phyloP scores from a whole-genome alignment of 192 early-diverging fungal species.

The Entomortierella chlamydospora region DNA sequence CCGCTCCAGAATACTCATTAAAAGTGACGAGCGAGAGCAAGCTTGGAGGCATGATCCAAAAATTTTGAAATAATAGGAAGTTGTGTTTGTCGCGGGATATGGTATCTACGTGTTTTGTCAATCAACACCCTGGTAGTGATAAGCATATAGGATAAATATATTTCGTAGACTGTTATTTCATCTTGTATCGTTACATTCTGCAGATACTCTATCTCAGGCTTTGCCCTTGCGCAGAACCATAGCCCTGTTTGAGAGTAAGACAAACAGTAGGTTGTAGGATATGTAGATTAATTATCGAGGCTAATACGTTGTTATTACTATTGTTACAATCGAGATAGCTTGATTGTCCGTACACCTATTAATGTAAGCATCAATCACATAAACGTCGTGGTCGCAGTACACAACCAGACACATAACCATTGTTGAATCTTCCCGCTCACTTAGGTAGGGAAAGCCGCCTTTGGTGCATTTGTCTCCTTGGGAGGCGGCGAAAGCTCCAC shows the following conservation, averaged over 20 bases:
- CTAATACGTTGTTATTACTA: too few relatives aligned
- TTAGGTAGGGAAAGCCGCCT: slow-evolving; percentile 43
- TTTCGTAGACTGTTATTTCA: too few relatives aligned
- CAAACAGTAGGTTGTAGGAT: background rate
- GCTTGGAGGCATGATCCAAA: slow-evolving; percentile 47
- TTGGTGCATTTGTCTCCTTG: slow-evolving; percentile 47
- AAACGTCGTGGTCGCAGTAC: background rate
- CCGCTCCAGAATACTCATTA: slow-evolving; percentile 45
- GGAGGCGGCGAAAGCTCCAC: slow-evolving; percentile 48
- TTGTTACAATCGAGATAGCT: background rate
- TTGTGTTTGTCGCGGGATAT: background rate
- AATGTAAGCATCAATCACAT: slow-evolving; percentile 12
- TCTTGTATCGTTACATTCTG: background rate
- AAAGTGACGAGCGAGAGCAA: slow-evolving; percentile 37
- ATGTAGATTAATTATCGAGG: background rate
- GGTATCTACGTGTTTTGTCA: background rate
- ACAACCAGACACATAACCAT: background rate
- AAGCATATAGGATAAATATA: too few relatives aligned
- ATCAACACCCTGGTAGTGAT: too few relatives aligned
- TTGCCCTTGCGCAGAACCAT: slow-evolving; percentile 30
- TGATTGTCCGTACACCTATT: slow-evolving; percentile 44
- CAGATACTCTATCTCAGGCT: slow-evolving; percentile 40
- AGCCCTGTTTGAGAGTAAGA: slow-evolving; percentile 45
- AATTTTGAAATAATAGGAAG: slow-evolving; percentile 10
- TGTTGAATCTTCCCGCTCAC: background rate